Evolutionary conservation across 164 flowering plant species (phyloP), one percentile per base, ranked within the genome.

Genomic region (Cinnamomum micranthum): DNA sequence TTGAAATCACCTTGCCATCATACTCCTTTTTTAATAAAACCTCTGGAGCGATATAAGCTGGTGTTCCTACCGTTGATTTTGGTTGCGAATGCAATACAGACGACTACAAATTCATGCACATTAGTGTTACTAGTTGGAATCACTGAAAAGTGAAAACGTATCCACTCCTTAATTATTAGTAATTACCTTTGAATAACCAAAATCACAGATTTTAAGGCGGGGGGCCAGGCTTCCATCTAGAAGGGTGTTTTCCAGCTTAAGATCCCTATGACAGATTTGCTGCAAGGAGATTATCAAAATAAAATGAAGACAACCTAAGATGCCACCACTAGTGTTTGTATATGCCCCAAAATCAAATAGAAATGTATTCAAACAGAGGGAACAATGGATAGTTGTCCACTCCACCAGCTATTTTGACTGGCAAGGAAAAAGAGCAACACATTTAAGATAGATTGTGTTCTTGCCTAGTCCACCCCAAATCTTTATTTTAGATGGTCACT

Each of bases 31-130:
- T 87, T 25, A 89, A 86, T 11, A 92, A 79, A 68, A 92, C 92
- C 81, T 92, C 95, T 5, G 97, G 97, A 28, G 97, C 97, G 59
- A 92, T 92, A 72, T 92, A 92, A 63, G 95, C 93, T 6, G 97
- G 97, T 68, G 95, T 92, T 74, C 97, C 97, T 2, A 92, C 95
- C 0, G 93, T 87, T 50, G 97, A 90, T 76, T 92, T 92, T 35
- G 97, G 97, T 78, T 92, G 95, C 15, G 97, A 92, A 85, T 92
- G 97, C 62, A 92, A 81, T 68, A 89, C 92, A 20, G 89, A 77
- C 12, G 95, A 92, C 95, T 92, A 68, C 70, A 81, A 78, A 69
- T 66, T n/a, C 20, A 76, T 51, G 33, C n/a, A 41, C 23, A 24
- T 55, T 20, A 76, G 10, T 63, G n/a, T 71, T 6, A 78, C 47